Conservation (phyloP, 495 filamentous ascomycete genomes). For the Jackrogersella minutella region DNA sequence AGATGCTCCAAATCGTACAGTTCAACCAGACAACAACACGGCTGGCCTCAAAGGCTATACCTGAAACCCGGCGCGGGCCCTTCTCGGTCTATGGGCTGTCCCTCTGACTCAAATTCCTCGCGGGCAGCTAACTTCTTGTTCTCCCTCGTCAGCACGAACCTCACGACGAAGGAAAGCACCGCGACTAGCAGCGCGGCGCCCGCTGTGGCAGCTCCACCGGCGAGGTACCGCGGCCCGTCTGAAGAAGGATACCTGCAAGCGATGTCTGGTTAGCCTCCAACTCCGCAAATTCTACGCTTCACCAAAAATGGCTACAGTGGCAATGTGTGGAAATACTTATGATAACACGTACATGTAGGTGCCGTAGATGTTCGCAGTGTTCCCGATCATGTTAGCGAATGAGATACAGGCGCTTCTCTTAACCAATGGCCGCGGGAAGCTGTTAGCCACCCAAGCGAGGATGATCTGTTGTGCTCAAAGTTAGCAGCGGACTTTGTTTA, state of each 20-base stretch:
- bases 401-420: constrained; percentile 62
- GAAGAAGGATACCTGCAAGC: constrained; percentile 47
- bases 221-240: constrained; percentile 59
- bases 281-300: not conserved
- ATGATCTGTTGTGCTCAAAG: constrained; percentile 51
- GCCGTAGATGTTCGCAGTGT: constrained; percentile 63
- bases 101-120: constrained; percentile 42
- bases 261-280: constrained; percentile 7
- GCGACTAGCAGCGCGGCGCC: constrained; percentile 56
- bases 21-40: not conserved
- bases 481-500: constrained; percentile 27
- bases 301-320: not conserved
- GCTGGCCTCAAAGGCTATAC: constrained; percentile 37
- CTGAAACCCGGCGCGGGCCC: constrained; percentile 26
- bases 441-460: constrained; percentile 61
- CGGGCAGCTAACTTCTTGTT: constrained; percentile 61
- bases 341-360: constrained; percentile 58
- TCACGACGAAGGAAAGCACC: constrained; percentile 52
- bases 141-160: constrained; percentile 53
- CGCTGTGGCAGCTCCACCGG: constrained; percentile 55
- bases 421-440: constrained; percentile 61
- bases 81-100: not conserved
- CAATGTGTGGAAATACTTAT: not conserved
- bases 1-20: too few relatives aligned
- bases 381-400: constrained; percentile 64